Evolutionary conservation across 2,329 filamentous ascomycete genomes (phyloP).

Genomic region (Cryphonectria carpinicola): DNA sequence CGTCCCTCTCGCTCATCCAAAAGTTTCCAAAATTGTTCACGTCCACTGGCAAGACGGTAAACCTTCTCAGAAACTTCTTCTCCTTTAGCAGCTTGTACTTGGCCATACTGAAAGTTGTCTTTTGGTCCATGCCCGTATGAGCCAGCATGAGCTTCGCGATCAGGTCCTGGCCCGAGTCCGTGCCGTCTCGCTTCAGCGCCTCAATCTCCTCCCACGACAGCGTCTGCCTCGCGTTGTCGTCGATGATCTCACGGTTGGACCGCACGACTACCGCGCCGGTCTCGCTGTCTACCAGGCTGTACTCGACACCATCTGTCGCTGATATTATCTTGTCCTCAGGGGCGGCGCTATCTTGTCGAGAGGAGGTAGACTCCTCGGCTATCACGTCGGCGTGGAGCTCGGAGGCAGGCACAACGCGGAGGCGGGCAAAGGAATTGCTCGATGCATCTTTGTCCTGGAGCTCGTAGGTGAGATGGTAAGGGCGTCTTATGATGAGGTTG

Average conservation of each 20-base stretch:
- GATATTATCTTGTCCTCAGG: constrained; percentile 47
- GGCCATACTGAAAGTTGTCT: constrained; percentile 89
- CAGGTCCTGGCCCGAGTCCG: constrained; percentile 81
- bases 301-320: constrained; percentile 47
- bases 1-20: constrained; percentile 79
- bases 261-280: constrained; percentile 56
- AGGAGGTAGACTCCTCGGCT: constrained; percentile 44
- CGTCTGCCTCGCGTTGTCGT: constrained; percentile 71
- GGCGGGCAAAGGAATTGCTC: constrained; percentile 65
- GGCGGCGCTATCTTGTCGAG: constrained; percentile 43
- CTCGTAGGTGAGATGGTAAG: constrained; percentile 91
- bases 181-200: constrained; percentile 72
- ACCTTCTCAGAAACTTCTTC: constrained; percentile 88
- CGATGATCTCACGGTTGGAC: constrained; percentile 62
- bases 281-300: constrained; percentile 49
- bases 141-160: constrained; percentile 92
- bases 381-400: constrained; percentile 86
- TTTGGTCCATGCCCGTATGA: constrained; percentile 88
- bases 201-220: constrained; percentile 78
- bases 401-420: constrained; percentile 78
- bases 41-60: constrained; percentile 83
- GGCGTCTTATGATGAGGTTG: constrained; percentile 88
- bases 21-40: constrained; percentile 76
- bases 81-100: constrained; percentile 96
- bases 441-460: constrained; percentile 69